Evolutionary conservation across 2,329 filamentous ascomycete genomes (phyloP).

Genomic region (Beauveria bassiana): DNA sequence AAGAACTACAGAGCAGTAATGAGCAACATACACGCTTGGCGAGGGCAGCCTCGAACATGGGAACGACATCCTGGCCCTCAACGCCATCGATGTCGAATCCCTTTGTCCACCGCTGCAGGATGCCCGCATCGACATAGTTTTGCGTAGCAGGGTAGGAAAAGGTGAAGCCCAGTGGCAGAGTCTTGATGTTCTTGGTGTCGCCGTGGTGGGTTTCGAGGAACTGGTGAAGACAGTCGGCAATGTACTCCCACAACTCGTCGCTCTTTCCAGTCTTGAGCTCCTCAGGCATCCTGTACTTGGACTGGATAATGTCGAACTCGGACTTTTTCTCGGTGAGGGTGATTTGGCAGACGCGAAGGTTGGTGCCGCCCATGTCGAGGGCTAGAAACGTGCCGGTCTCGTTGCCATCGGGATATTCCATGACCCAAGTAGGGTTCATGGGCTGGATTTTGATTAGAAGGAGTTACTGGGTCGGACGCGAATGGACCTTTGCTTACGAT

Average conservation of each 20-base stretch:
- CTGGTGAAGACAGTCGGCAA: conserved; percentile 84
- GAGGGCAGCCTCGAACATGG: conserved; percentile 75
- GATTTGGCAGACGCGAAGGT: conserved; percentile 90
- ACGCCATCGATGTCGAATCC: conserved; percentile 91
- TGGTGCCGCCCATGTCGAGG: conserved; percentile 94
- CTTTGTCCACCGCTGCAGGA: conserved; percentile 95
- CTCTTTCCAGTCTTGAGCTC: conserved; percentile 79
- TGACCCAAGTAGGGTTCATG: conserved; percentile 97
- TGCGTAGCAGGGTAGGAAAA: conserved; percentile 95
- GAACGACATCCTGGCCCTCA: conserved; percentile 83
- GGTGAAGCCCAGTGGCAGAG: conserved; percentile 81
- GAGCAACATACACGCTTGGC: conserved; percentile 39
- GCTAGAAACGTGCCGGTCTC: conserved; percentile 85
- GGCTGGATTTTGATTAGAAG: conserved; percentile 48
- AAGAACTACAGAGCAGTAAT: neutral
- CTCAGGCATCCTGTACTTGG: conserved; percentile 91
- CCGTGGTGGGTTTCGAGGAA: conserved; percentile 84
- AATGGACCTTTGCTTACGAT: conserved; percentile 57
- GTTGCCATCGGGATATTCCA: conserved; percentile 77
- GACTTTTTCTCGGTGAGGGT: conserved; percentile 79
- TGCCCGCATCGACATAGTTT: conserved; percentile 85
- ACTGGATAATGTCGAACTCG: conserved; percentile 90
- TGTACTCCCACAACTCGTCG: conserved; percentile 90
- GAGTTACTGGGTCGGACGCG: neutral
- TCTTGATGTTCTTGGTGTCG: conserved; percentile 51